Conservation (phyloP, 176 grass and related monocot species). For the Juncus inflexus region DNA sequence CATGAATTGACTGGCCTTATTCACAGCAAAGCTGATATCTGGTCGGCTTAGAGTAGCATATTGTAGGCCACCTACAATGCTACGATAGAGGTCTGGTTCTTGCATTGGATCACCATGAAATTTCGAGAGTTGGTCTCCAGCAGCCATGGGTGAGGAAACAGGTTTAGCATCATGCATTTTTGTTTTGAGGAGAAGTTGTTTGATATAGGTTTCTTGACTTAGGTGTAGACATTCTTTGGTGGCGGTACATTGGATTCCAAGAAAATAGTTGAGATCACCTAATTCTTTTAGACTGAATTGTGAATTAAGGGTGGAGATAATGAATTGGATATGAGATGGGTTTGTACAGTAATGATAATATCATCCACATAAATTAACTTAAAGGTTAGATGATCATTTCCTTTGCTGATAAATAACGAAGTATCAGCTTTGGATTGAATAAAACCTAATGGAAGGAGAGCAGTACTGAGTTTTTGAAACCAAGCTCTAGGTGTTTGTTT, state of each 20-base stretch:
- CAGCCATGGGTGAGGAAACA: not conserved
- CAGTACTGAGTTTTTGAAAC: not conserved
- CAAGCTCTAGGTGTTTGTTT: not conserved
- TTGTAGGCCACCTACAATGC: not conserved
- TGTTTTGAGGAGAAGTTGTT: not conserved
- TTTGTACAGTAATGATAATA: not conserved
- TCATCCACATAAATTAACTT: not conserved
- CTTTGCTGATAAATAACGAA: not conserved
- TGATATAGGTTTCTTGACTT: not conserved
- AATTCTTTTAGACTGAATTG: slow-evolving; percentile 3
- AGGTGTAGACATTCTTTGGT: not conserved
- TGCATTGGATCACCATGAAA: not conserved
- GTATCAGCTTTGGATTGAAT: not conserved
- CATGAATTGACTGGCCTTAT: not conserved
- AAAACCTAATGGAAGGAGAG: not conserved
- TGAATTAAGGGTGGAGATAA: not conserved
- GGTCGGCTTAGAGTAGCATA: slow-evolving; percentile 4
- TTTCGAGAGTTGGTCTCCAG: not conserved
- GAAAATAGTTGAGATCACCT: slow-evolving; percentile 4
- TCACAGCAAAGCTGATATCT: not conserved
- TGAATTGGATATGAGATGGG: not conserved
- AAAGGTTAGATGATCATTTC: not conserved
- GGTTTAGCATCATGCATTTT: not conserved
- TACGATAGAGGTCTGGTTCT: not conserved
- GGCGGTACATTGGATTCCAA: not conserved